phyloP scores from a whole-genome alignment of 129 eudicot genomes.

The carrot (Daucus carota) region DH1_v3.0 NC_030383.2:55249501-55250000 shows the following conservation, averaged over 20 bases:
- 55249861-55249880: not conserved
- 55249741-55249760: constrained; percentile 61
- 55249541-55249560: constrained; percentile 68
- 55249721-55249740: constrained; percentile 51
- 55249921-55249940: constrained; percentile 9
- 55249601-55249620: constrained; percentile 82
- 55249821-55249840: not conserved
- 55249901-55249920: not conserved
- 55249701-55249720: constrained; percentile 47
- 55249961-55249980: not conserved
- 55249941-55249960: not conserved
- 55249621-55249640: constrained; percentile 86
- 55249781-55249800: constrained; percentile 5
- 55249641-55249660: constrained; percentile 62
- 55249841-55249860: constrained; percentile 6
- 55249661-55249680: constrained; percentile 81
- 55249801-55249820: not conserved
- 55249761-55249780: constrained; percentile 46
- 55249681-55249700: constrained; percentile 60
- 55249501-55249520: constrained; percentile 42
- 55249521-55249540: constrained; percentile 55
- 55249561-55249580: constrained; percentile 62
- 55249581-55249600: constrained; percentile 88
- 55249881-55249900: not conserved
- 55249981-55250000: constrained; percentile 2